A percentile compares a stretch with the other conserved stretches of the same genome.
Evolutionary conservation across 129 eudicot species (phyloP).

Genomic region (Heracleum sosnowskyi): DNA sequence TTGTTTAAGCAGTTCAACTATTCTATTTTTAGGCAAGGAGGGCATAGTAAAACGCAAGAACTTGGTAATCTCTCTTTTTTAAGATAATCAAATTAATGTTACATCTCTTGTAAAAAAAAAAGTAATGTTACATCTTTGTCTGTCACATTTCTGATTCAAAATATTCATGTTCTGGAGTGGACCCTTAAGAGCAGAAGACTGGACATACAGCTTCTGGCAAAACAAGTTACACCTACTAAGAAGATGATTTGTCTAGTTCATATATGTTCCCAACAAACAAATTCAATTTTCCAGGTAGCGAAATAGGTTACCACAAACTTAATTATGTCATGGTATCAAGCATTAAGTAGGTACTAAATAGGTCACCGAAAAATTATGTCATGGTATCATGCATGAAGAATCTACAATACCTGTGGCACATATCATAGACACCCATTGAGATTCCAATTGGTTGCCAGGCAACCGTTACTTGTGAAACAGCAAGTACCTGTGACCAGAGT

Average conservation of each 20-base stretch:
- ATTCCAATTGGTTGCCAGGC: slow-evolving; percentile 99
- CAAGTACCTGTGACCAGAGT: slow-evolving; percentile 72
- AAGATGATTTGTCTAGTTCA: too few relatives aligned
- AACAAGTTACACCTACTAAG: too few relatives aligned
- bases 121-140: neutral
- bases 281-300: neutral
- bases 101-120: too few relatives aligned
- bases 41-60: neutral
- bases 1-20: neutral
- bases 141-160: neutral
- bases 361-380: neutral
- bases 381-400: neutral
- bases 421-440: slow-evolving; percentile 96
- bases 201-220: too few relatives aligned
- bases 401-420: slow-evolving; percentile 80
- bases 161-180: neutral
- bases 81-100: neutral
- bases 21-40: neutral
- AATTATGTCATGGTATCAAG: neutral
- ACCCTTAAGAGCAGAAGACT: too few relatives aligned
- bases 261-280: neutral
- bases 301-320: neutral
- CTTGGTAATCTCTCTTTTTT: neutral
- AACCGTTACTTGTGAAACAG: slow-evolving; percentile 96
- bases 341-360: neutral